Base-by-base conservation (phyloP, 2,329 filamentous ascomycete genomes). In the Xylariales sp. region DNA sequence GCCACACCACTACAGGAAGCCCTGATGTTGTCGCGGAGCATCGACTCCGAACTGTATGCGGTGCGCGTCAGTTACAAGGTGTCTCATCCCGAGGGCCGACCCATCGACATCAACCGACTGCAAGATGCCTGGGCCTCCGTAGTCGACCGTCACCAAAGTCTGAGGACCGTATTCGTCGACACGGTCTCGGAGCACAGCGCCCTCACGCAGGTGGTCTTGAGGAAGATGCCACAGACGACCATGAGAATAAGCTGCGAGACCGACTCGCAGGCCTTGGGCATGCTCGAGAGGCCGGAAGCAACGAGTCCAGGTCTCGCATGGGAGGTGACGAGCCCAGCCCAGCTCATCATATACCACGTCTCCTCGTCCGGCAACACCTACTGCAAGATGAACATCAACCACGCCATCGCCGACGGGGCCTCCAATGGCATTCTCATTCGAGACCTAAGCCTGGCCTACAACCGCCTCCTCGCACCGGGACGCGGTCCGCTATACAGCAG, bases 1-100 rank as follows among this genome's bases (percentile, higher is more conserved):
- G 76, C 71, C 56, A 74, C 73, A 0, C 67, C 73, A 0, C 58
- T 76, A 1, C 75, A 80, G 45, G 73, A 76, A 50, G 72, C 69
- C 2, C 62, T 79, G 2, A 70, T 79, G 61, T 29, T 39, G 36
- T 39, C 43, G 4, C 27, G 43, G 20, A 42, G 43, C 9, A 42
- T 43, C 10, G 35, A 43, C 16, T 28, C 43, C 12, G 38, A 22
- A 10, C 21, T 41, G 14, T 41, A 40, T 22, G 35, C 31, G 4
- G 33, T 41, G 2, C 25, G 40, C 19, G 28, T 35, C 12, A 33
- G 32, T 16, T 37, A 42, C 33, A 28, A 31, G 16, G 18, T 41
- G 5, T 39, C 27, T 5, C 20, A 39, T 4, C 14, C 16, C 9
- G 14, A 31, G 15, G 36, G 27, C 27, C 25, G 14, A n/a, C 11